phyloP scores from a whole-genome alignment of 1,284 basidiomycete genomes.

The Naganishia sp. region DNA sequence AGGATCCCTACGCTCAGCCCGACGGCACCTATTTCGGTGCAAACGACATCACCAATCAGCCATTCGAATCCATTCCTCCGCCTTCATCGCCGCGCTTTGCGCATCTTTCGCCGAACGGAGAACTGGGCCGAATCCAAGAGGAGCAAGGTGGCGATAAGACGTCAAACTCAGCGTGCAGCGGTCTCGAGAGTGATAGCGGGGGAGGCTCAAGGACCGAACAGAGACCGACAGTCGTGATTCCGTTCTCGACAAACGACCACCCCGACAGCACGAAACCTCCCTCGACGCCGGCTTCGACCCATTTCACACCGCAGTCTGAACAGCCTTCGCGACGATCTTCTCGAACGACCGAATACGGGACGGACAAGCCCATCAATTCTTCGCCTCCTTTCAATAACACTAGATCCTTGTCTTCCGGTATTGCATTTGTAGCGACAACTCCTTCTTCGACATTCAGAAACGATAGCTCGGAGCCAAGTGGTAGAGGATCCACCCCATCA shows the following conservation, averaged over 20 bases:
- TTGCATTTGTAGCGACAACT: neutral
- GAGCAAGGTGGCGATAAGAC: slow-evolving; percentile 8
- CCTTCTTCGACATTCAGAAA: slow-evolving; percentile 4
- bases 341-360: neutral
- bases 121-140: slow-evolving; percentile 16
- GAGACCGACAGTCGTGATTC: too few relatives aligned
- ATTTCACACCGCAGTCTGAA: neutral
- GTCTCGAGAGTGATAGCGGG: neutral
- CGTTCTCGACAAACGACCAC: too few relatives aligned
- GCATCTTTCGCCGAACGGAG: slow-evolving; percentile 10
- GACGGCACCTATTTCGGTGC: neutral
- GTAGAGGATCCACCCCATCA: slow-evolving; percentile 21
- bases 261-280: slow-evolving; percentile 7
- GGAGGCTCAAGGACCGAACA: neutral
- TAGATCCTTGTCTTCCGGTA: neutral
- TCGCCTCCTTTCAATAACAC: neutral
- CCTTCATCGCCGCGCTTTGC: slow-evolving; percentile 1
- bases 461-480: slow-evolving; percentile 5
- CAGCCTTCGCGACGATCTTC: neutral
- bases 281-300: slow-evolving; percentile 16
- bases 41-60: slow-evolving; percentile 12
- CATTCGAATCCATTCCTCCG: neutral
- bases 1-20: neutral
- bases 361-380: slow-evolving; percentile 4
- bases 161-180: neutral